These are phyloP conservation scores for Edaphochlamys debaryana DNA, from an alignment of 139 green algal species.

Conservation along the genomic window DNA sequence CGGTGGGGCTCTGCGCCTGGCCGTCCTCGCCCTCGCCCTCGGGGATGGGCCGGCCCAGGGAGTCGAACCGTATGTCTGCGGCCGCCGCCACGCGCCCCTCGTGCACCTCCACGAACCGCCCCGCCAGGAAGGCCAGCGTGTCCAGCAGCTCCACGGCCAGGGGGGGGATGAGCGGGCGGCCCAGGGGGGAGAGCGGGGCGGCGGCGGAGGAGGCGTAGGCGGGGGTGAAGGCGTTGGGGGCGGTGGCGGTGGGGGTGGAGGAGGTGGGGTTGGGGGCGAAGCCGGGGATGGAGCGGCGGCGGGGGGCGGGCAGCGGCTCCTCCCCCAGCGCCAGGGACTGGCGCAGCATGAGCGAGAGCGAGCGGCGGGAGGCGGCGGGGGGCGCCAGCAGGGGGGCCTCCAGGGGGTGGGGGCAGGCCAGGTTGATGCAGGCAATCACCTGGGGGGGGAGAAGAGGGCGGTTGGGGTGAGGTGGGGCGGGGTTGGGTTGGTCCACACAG, in stretches of 20 bases:
- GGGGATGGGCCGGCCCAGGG: not conserved
- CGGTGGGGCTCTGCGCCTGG: not conserved
- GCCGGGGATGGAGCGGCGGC: too few species aligned
- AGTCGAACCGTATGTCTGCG: not conserved
- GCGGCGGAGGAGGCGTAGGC: too few species aligned
- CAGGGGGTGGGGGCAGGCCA: slow-evolving; percentile 28
- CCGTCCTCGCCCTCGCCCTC: slow-evolving; percentile 1
- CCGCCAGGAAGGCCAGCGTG: slow-evolving; percentile 1
- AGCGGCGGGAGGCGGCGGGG: not conserved
- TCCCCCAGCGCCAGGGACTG: too few species aligned
- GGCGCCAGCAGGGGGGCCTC: not conserved
- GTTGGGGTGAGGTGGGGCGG: not conserved
- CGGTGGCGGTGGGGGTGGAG: too few species aligned
- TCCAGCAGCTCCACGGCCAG: slow-evolving; percentile 25
- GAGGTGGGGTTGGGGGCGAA: too few species aligned
- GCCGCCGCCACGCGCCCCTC: slow-evolving; percentile 23
- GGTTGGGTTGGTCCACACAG: not conserved
- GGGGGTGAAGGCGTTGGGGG: too few species aligned
- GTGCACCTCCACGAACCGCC: slow-evolving; percentile 29
- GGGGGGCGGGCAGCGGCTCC: too few species aligned
- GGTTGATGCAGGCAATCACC: slow-evolving; percentile 34
- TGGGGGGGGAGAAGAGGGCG: not conserved
- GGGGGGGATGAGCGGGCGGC: slow-evolving; percentile 14
- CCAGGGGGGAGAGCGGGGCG: not conserved
- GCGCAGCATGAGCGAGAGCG: slow-evolving; percentile 11